phyloP scores from a whole-genome alignment of 768 basidiomycete species.

The Chalciporus chontae region DNA sequence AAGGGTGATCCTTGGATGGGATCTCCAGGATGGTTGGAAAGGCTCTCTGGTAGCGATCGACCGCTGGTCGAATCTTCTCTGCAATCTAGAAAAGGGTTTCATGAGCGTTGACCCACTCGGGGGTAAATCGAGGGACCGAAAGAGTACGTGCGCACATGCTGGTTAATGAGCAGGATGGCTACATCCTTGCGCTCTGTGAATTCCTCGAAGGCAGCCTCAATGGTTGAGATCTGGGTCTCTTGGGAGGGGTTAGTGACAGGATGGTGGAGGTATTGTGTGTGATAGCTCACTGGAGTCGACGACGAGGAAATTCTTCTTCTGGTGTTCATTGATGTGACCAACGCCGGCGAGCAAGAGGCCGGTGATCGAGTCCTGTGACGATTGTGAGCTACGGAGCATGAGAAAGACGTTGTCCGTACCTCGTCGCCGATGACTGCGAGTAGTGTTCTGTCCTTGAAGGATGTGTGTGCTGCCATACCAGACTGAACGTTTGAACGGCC shows the following conservation, averaged over 20 bases:
- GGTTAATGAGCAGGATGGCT: slow-evolving; percentile 96
- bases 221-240: slow-evolving; percentile 90
- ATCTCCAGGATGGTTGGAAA: slow-evolving; percentile 98
- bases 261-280: not conserved
- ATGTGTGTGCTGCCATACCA: slow-evolving; percentile 47
- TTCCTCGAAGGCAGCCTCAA: slow-evolving; percentile 91
- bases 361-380: slow-evolving; percentile 86
- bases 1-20: slow-evolving; percentile 97
- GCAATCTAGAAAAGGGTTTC: slow-evolving; percentile 61
- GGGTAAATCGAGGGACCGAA: slow-evolving; percentile 2
- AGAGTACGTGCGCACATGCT: slow-evolving; percentile 66
- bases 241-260: slow-evolving; percentile 10
- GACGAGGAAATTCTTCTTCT: slow-evolving; percentile 97
- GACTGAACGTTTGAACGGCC: slow-evolving; percentile 7
- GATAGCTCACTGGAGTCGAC: slow-evolving; percentile 83
- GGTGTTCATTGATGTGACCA: slow-evolving; percentile 84
- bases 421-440: slow-evolving; percentile 98
- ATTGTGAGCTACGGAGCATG: slow-evolving; percentile 9
- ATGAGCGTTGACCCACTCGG: slow-evolving; percentile 6
- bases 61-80: slow-evolving; percentile 92
- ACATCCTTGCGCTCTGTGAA: slow-evolving; percentile 94
- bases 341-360: slow-evolving; percentile 93
- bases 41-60: slow-evolving; percentile 92
- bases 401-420: slow-evolving; percentile 39
- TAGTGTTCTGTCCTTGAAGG: slow-evolving; percentile 79